Evolutionary conservation across 2,329 filamentous ascomycete species (phyloP), one percentile per base, ranked within the genome.

Genomic region (Aquanectria penicillioides): DNA sequence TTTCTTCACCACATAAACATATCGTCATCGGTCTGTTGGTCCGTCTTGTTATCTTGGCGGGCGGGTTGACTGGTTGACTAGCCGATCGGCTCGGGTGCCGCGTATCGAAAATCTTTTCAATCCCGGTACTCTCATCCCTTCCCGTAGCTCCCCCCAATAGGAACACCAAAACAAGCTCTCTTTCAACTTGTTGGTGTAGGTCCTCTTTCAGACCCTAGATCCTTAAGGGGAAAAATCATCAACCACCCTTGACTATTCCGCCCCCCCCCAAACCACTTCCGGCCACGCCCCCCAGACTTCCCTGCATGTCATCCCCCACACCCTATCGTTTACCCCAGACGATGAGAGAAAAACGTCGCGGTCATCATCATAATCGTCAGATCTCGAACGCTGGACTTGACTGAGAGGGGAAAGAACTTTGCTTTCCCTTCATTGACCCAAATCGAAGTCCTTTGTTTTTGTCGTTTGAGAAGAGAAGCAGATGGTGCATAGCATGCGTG

Each of bases 311-410:
- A 54, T 48, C 36, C 20, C 54, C 34, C 41, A 37, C 46, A 53
- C 43, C 41, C 59, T 59, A 59, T 60, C 46, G 40, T 63, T 59
- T 62, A 65, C 52, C 47, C 59, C 26, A 51, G 44, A 31, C 53
- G 55, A 61, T 55, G 60, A 62, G 60, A 46, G 34, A 57, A 63
- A 58, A 69, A 64, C 60, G 62, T 61, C 51, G 56, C 60, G 47
- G 56, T 65, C 63, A 57, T 70, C 65, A 68, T 69, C 62, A 67
- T 65, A 55, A 61, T 66, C 54, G 62, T 62, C 50, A 51, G 48
- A 64, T 31, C 52, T 22, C 43, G 43, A 38, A 29, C 55, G 26
- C 11, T 52, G 23, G 43, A 13, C 37, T 31, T 25, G 15, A 31
- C 20, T 34, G 29, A 44, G 12, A 20, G 29, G 22, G 31, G 36